Conservation (phyloP, 352 stramenopile genomes). For the Pythium periplocum region DNA sequence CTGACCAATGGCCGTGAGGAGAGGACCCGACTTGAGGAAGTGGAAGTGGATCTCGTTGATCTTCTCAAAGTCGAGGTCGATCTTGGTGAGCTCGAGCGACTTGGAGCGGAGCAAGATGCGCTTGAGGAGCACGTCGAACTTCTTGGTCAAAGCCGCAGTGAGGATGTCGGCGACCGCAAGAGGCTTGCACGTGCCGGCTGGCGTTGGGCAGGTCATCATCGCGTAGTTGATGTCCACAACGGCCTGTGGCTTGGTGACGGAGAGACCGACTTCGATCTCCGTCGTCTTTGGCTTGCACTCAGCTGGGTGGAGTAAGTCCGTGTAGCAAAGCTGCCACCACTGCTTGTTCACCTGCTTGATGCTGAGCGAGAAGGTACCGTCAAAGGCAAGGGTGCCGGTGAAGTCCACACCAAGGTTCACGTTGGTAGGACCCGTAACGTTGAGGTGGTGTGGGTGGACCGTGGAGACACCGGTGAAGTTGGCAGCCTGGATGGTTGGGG, state of each 20-base stretch:
- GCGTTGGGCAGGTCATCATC: constrained; percentile 30
- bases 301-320: constrained; percentile 37
- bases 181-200: constrained; percentile 34
- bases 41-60: constrained; percentile 48
- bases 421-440: constrained; percentile 36
- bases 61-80: constrained; percentile 37
- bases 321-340: constrained; percentile 64
- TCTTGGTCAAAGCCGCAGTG: constrained; percentile 23
- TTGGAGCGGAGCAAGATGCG: constrained; percentile 31
- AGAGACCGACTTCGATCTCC: constrained; percentile 32
- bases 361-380: constrained; percentile 32
- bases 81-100: constrained; percentile 23
- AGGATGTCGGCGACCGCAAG: constrained; percentile 42
- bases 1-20: constrained; percentile 43
- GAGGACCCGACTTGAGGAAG: constrained; percentile 30
- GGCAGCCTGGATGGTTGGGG: constrained; percentile 40
- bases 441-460: constrained; percentile 34
- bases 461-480: constrained; percentile 38
- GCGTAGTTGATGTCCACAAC: constrained; percentile 28
- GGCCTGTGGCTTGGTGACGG: constrained; percentile 27
- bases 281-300: constrained; percentile 32
- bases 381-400: constrained; percentile 27
- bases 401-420: constrained; percentile 41
- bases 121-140: constrained; percentile 19
- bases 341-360: constrained; percentile 51